Evolutionary conservation across 2,329 filamentous ascomycete species (phyloP), one percentile per base, ranked within the genome.

Genomic region (Colletotrichum orchidophilum): DNA sequence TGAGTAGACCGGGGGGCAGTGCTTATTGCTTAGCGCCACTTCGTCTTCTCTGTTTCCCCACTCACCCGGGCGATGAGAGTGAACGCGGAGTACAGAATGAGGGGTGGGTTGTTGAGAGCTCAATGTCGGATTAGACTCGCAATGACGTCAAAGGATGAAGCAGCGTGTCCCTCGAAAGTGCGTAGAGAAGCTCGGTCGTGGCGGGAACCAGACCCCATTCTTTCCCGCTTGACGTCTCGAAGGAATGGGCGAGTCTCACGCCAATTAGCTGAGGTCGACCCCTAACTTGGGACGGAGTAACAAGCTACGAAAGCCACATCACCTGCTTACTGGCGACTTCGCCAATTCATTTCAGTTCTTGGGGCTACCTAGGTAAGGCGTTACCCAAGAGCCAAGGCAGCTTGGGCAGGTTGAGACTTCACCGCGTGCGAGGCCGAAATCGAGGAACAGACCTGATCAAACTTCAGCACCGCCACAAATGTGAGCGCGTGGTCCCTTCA

Each of bases 121-220:
- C 3, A 8, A 21, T 15, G 52, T 55, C 62, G 46, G 50, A 31
- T 58, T 21, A 26, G 15, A 24, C 53, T 50, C 21, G n/a, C n/a
- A 3, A 49, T 64, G 27, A 50, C 54, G 63, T 65, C 62, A 49
- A 65, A 18, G 53, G 53, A 65, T 50, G 63, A 35, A 50, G 39
- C 52, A 29, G 50, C 31, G 24, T n/a, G 21, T n/a, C 52, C 35
- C 8, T 13, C 12, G 15, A 39, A 5, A n/a, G 11, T 21, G 9
- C 5, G n/a, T 21, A 21, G 35, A 5, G 26, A 0, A 27, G 35
- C n/a, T 31, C 13, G 39, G n/a, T 9, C 24, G 24, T 26, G 12
- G 39, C 26, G 7, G 55, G 24, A 33, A 31, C 24, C 27, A 15
- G 58, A 31, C 39, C 39, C 12, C 2, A 49, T 65, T 24, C n/a